Percentiles rank a stretch among this genome's conserved stretches.
These are phyloP conservation scores for Coniosporium apollinis DNA, from an alignment of 495 filamentous ascomycete species.

Conservation along the genomic window DNA sequence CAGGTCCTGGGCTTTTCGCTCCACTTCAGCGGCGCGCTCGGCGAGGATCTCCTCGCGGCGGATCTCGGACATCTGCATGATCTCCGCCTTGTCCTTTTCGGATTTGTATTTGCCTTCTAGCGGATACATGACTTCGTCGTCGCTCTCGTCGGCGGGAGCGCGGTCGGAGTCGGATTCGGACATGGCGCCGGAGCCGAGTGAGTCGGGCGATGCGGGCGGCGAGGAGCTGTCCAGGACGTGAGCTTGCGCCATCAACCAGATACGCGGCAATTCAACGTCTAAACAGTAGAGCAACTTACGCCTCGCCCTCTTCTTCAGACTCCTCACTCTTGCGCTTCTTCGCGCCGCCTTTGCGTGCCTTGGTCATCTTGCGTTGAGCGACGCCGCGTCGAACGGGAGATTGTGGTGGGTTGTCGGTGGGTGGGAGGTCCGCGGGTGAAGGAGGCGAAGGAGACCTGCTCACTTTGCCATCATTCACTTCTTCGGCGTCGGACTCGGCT, in stretches of 20 bases:
- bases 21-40: constrained; percentile 65
- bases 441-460: constrained; percentile 7
- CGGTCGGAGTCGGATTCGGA: constrained; percentile 68
- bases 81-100: constrained; percentile 59
- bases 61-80: constrained; percentile 77
- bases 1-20: constrained; percentile 63
- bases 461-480: constrained; percentile 5
- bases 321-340: constrained; percentile 36
- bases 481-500: constrained; percentile 13
- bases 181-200: constrained; percentile 73
- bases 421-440: constrained; percentile 1
- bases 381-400: constrained; percentile 17
- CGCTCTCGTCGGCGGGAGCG: constrained; percentile 31
- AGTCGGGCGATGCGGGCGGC: constrained; percentile 47
- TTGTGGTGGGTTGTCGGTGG: not conserved
- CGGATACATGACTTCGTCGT: constrained; percentile 55
- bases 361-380: constrained; percentile 27
- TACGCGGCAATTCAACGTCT: not conserved
- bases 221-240: constrained; percentile 34
- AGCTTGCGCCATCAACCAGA: constrained; percentile 10
- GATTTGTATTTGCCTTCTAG: constrained; percentile 77
- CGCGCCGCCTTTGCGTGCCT: constrained; percentile 21
- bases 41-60: constrained; percentile 80
- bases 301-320: constrained; percentile 63
- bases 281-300: constrained; percentile 40